These are phyloP conservation scores for Phytophthora pinifolia DNA, from an alignment of 352 stramenopile genomes.

Conservation along the genomic window DNA sequence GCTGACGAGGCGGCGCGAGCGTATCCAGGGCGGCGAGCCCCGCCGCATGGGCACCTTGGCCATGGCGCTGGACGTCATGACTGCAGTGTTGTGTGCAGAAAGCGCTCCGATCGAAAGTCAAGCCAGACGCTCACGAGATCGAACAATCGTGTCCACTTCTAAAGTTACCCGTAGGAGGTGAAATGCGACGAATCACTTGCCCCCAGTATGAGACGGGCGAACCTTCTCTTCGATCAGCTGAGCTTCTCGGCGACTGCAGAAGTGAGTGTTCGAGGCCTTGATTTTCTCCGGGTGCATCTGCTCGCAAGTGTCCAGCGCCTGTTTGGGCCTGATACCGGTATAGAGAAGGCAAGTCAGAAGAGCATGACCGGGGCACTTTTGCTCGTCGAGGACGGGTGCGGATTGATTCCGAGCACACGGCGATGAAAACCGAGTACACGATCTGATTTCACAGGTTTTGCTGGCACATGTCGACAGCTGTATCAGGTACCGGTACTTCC, in stretches of 20 bases:
- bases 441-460: too few species aligned
- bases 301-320: conserved; percentile 8
- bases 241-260: conserved; percentile 5
- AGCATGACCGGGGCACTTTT: background rate
- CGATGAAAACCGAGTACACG: background rate
- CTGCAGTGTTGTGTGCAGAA: background rate
- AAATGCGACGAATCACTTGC: background rate
- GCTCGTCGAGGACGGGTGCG: background rate
- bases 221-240: conserved; percentile 3
- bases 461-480: too few species aligned
- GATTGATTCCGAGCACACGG: background rate
- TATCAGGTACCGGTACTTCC: too few species aligned
- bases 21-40: conserved; percentile 8
- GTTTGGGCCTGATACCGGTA: background rate
- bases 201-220: conserved; percentile 12
- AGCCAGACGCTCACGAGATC: background rate
- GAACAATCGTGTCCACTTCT: conserved; percentile 25
- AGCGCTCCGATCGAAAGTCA: conserved; percentile 2
- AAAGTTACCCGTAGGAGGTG: background rate
- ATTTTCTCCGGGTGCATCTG: conserved; percentile 28
- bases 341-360: conserved; percentile 4
- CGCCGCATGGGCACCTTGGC: conserved; percentile 24
- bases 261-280: conserved; percentile 3
- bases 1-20: conserved; percentile 30
- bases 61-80: conserved; percentile 10